Conservation (phyloP, 2,329 filamentous ascomycete genomes). For the Neospermospora avenae region DNA sequence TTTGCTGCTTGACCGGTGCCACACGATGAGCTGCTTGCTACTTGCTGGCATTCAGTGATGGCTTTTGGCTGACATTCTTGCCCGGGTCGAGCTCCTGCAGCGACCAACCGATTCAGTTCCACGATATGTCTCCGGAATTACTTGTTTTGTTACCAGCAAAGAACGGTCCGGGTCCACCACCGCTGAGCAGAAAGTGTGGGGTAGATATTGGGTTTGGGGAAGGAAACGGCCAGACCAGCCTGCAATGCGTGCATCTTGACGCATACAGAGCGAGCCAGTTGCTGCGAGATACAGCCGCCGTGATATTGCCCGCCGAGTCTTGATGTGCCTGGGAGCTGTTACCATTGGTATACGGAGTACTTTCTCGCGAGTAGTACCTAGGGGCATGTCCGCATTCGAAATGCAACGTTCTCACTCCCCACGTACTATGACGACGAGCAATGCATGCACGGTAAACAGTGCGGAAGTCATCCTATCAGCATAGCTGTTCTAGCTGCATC, state of each 20-base stretch:
- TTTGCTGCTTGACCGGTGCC: slow-evolving; percentile 12
- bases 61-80: slow-evolving; percentile 3
- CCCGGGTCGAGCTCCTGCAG: slow-evolving; percentile 6
- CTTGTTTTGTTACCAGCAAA: not conserved
- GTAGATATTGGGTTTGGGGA: slow-evolving; percentile 11
- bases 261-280: not conserved
- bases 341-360: not conserved
- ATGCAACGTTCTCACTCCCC: slow-evolving; percentile 11
- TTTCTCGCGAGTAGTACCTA: not conserved
- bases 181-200: slow-evolving; percentile 10
- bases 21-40: slow-evolving; percentile 13
- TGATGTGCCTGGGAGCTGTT: not conserved
- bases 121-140: not conserved
- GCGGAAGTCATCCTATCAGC: slow-evolving; percentile 20
- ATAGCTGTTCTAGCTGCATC: slow-evolving; percentile 3
- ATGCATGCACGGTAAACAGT: slow-evolving; percentile 10
- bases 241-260: not conserved
- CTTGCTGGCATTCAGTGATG: not conserved
- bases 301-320: slow-evolving; percentile 1
- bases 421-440: slow-evolving; percentile 23
- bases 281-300: slow-evolving; percentile 13
- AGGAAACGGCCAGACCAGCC: not conserved
- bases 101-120: slow-evolving; percentile 2
- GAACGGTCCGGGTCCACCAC: not conserved
- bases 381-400: not conserved